phyloP scores from a whole-genome alignment of 2,329 filamentous ascomycete genomes.

The Chalaropsis ovoidea region DNA sequence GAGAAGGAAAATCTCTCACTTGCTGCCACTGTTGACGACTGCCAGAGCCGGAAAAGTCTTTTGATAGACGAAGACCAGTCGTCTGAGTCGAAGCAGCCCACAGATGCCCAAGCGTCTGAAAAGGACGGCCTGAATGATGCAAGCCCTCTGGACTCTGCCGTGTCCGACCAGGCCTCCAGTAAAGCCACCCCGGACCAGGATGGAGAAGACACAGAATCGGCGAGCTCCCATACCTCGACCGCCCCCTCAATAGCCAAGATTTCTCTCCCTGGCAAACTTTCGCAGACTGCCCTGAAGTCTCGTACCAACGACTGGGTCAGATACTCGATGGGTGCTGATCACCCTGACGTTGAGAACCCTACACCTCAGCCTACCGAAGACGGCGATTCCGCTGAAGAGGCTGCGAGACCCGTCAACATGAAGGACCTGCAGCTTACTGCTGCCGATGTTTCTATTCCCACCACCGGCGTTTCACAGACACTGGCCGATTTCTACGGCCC shows the following conservation, averaged over 20 bases:
- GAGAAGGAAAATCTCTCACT: conserved; percentile 44
- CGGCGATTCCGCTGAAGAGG: conserved; percentile 27
- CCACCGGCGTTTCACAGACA: conserved; percentile 27
- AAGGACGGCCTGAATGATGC: not conserved
- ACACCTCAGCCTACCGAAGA: conserved; percentile 38
- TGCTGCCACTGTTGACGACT: conserved; percentile 47
- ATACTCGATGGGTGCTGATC: conserved; percentile 67
- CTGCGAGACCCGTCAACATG: conserved; percentile 41
- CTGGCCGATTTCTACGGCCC: conserved; percentile 12
- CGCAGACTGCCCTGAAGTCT: conserved; percentile 69
- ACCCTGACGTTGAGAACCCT: conserved; percentile 55
- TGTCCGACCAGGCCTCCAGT: not conserved
- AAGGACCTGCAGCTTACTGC: conserved; percentile 56
- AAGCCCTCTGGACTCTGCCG: not conserved
- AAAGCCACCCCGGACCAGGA: not conserved
- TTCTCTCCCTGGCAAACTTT: conserved; percentile 58
- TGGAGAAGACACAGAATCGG: conserved; percentile 30
- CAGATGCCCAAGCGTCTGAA: not conserved
- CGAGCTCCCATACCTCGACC: conserved; percentile 37
- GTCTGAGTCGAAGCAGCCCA: not conserved
- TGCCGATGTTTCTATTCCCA: conserved; percentile 33
- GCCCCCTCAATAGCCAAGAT: conserved; percentile 47
- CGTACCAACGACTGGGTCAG: conserved; percentile 96
- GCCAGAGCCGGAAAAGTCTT: conserved; percentile 17
- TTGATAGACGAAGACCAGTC: not conserved